Evolutionary conservation across 2,329 filamentous ascomycete species (phyloP), one percentile per base, ranked within the genome.

Genomic region (Atkinsonella texensis): DNA sequence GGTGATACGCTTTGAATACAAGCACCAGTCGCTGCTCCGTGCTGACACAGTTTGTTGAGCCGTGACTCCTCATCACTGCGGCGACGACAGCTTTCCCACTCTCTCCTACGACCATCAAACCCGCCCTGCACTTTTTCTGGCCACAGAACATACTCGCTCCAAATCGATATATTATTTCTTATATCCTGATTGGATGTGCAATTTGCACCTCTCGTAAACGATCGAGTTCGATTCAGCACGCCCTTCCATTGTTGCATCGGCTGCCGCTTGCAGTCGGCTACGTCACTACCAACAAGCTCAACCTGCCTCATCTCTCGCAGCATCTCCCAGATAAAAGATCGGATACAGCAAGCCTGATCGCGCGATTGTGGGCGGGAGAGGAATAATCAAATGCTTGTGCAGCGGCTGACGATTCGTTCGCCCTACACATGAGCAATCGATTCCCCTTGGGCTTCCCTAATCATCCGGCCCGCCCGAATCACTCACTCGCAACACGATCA

Each of bases 81-180:
- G 52, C 52, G 52, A 53, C 52, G 23, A 28, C 41, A 10, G 20
- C 43, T n/a, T 23, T 18, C 18, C 38, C 20, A 42, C 33, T 20
- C 18, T 20, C 18, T 23, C 20, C 20, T 23, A 23, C 20, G n/a
- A n/a, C 35, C 11, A 39, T 40, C 15, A 32, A 35, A 10, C n/a
- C 28, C 10, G 48, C n/a, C 31, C 31, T 50, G 44, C 48, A 13
- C 39, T 43, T 44, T 18, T 40, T 39, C 40, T 31, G 40, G 32
- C 40, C 20, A n/a, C 15, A 18, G 28, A 44, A 20, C 4, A 28
- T 28, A 38, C 11, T 23, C 18, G 35, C 35, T 23, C 28, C 17
- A 11, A 47, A 31, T 10, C 17, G 11, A 17, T 1, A 13, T 4
- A 28, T 13, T 33, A 28, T 46, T 23, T 46, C 23, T 46, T 28